phyloP scores from a whole-genome alignment of 805 yeast genomes.

The Hanseniaspora meyeri region DNA sequence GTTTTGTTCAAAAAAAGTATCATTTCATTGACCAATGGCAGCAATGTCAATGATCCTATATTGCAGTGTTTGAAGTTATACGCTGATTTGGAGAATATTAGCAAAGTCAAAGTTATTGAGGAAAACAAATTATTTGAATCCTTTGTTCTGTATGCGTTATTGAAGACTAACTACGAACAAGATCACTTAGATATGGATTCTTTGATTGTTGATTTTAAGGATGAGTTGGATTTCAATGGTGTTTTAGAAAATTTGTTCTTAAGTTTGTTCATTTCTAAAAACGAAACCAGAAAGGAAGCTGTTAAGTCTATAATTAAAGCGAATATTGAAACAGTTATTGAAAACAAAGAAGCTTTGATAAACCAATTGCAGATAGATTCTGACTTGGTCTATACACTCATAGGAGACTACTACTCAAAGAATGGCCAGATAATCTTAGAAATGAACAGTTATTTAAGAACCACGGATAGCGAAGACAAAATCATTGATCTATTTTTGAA shows the following conservation, averaged over 20 bases:
- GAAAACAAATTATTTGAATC: background rate
- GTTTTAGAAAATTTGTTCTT: slow-evolving; percentile 37
- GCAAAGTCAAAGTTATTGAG: background rate
- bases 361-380: background rate
- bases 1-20: background rate
- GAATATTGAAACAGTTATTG: slow-evolving; percentile 7
- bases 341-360: background rate
- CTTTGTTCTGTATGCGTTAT: background rate
- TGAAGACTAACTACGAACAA: background rate
- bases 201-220: background rate
- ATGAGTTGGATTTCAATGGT: background rate
- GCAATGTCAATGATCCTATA: background rate
- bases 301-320: slow-evolving; percentile 23
- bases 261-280: slow-evolving; percentile 32
- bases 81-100: background rate
- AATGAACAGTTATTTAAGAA: slow-evolving; percentile 48
- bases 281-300: slow-evolving; percentile 23
- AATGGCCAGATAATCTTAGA: slow-evolving; percentile 45
- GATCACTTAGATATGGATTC: background rate
- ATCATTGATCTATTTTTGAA: slow-evolving; percentile 41
- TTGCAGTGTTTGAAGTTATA: background rate
- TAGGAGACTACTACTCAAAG: slow-evolving; percentile 17
- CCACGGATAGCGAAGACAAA: slow-evolving; percentile 50
- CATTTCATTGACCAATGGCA: background rate
- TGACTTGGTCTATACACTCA: background rate